These are phyloP conservation scores for Chaetomidium leptoderma DNA, from an alignment of 495 filamentous ascomycete species.

Conservation along the genomic window DNA sequence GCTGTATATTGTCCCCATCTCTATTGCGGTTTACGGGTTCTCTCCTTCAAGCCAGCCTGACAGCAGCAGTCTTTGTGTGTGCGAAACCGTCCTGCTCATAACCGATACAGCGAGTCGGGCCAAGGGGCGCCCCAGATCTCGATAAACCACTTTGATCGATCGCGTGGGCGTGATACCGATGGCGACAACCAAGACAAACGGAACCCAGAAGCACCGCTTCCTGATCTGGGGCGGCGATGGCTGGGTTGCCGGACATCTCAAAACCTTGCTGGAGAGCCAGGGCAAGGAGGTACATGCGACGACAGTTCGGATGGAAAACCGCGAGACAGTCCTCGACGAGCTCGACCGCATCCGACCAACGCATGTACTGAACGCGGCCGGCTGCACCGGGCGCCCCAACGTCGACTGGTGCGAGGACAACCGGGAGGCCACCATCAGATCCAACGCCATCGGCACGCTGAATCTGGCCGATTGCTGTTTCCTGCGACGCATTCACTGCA, in stretches of 20 bases:
- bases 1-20: neutral
- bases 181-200: constrained; percentile 25
- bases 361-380: constrained; percentile 60
- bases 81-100: neutral
- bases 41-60: too few species aligned
- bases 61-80: too few species aligned
- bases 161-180: neutral
- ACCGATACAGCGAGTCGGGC: neutral
- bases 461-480: constrained; percentile 59
- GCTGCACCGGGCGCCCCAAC: constrained; percentile 63
- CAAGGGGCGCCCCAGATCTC: neutral
- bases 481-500: constrained; percentile 54
- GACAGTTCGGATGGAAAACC: constrained; percentile 58
- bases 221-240: constrained; percentile 60
- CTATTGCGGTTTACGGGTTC: neutral
- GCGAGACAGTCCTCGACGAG: constrained; percentile 51
- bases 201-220: constrained; percentile 38
- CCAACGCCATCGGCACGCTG: constrained; percentile 60
- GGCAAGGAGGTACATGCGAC: constrained; percentile 57
- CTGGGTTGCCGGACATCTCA: constrained; percentile 62
- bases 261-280: constrained; percentile 56
- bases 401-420: constrained; percentile 70
- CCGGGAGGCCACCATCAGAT: constrained; percentile 58
- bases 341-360: constrained; percentile 56
- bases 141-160: neutral